Evolutionary conservation across 2,329 filamentous ascomycete species (phyloP), one percentile per base, ranked within the genome.

Genomic region (Fusarium burgessii): DNA sequence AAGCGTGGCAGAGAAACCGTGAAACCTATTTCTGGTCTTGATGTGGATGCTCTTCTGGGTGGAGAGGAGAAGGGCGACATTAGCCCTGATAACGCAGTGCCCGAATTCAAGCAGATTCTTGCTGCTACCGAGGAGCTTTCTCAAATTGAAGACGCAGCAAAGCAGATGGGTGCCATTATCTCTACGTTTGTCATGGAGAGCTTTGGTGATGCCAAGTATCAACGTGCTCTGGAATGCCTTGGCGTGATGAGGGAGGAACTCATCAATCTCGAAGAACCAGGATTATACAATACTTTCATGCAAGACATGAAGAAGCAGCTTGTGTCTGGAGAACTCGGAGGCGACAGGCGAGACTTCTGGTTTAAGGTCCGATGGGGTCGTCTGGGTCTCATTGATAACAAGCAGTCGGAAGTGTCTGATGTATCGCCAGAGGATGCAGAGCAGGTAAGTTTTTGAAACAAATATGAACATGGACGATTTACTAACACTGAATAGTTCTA

Each of bases 21-120:
- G 63, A 95, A 95, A 75, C 96, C 96, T 0, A 88, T 97, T 12
- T 98, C 95, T 0, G 95, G 95, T 23, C 90, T 99, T 42, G 93
- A 98, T 75, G 88, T 98, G 41, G 92, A 95, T 65, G 90, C 90
- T 7, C 88, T 98, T 5, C 89, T 98, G n/a, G 87, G 88, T 47
- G 88, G 86, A 49, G 82, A 82, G 32, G 81, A 80, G 66, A 83
- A 82, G 59, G 75, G 71, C 8, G 72, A 72, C n/a, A 85, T 90
- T 25, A 84, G 84, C 4, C 79, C 87, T 0, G 87, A 91, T 13
- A 98, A 98, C 70, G 90, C 95, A 2, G 90, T 98, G 8, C 94
- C 96, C 0, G 93, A 95, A 65, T 98, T 97, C 87, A 97, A 95
- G 78, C 93, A 94, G 78, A 87, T 91, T 6, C 84, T 98, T 18